These are phyloP conservation scores for Cercophora scortea DNA, from an alignment of 495 filamentous ascomycete species.

Conservation along the genomic window DNA sequence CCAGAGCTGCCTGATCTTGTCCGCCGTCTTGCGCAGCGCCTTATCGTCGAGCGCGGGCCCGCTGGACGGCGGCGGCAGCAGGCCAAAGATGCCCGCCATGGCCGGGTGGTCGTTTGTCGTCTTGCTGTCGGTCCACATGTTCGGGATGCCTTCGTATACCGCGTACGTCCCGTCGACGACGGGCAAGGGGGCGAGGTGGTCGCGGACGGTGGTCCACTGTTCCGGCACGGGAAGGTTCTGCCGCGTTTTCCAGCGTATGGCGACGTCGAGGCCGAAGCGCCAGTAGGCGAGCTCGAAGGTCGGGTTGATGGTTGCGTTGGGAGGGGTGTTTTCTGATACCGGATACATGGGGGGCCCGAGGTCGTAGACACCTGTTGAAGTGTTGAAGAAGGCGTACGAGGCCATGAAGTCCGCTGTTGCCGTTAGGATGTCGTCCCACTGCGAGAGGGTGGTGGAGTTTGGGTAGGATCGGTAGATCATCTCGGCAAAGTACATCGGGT, in stretches of 20 bases:
- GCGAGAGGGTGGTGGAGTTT: conserved; percentile 25
- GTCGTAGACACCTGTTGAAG: conserved; percentile 35
- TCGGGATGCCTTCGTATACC: conserved; percentile 42
- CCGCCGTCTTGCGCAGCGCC: conserved; percentile 34
- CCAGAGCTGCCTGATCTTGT: conserved; percentile 37
- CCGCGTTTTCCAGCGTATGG: conserved; percentile 29
- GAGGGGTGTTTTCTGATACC: conserved; percentile 42
- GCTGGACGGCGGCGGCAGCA: conserved; percentile 37
- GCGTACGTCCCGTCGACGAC: conserved; percentile 35
- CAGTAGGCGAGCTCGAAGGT: conserved; percentile 48
- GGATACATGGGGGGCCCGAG: conserved; percentile 48
- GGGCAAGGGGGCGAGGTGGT: conserved; percentile 41
- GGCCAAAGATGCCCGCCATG: conserved; percentile 41
- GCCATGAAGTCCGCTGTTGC: conserved; percentile 46
- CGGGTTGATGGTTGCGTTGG: conserved; percentile 42
- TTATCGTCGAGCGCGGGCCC: conserved; percentile 29
- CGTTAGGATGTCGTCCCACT: conserved; percentile 38
- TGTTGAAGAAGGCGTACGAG: conserved; percentile 40
- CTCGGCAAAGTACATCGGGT: conserved; percentile 47
- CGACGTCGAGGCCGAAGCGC: conserved; percentile 41
- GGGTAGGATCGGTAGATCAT: conserved; percentile 38
- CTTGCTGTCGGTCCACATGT: conserved; percentile 39
- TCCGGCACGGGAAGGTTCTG: conserved; percentile 26
- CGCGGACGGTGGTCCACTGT: conserved; percentile 31
- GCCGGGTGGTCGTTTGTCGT: conserved; percentile 44